Base-by-base conservation (phyloP, 2,329 filamentous ascomycete species). In the Stemphylium vesicarium region DNA sequence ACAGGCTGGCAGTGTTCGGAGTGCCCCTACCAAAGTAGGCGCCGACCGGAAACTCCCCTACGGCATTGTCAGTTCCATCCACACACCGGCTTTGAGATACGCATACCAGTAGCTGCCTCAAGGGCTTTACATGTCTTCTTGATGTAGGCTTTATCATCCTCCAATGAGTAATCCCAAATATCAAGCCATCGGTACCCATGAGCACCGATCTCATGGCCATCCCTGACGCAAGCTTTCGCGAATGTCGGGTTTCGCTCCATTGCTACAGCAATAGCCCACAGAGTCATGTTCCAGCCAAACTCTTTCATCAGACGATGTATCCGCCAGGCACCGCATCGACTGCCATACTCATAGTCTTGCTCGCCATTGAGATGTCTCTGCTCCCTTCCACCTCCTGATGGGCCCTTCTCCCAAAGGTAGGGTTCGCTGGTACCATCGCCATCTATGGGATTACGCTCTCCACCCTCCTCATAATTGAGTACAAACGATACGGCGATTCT, bases 141-240 rank as follows among this genome's bases (percentile, higher is more conserved):
- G 55, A 83, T 79, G 57, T 80, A 79, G 31, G 78, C 72, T 59
- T 80, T 81, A 52, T 82, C 80, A 47, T 78, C 73, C 43, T 82
- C 80, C 6, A 78, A 60, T 0, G 71, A 68, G 47, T 82, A 74
- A 51, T 79, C 73, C 64, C 81, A 79, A 59, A 82, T 79, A 51
- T 82, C 80, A 20, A 82, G 72, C 81, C 81, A 83, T 13, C 81
- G 72, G 50, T 81, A 80, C 1, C 77, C 80, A 60, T 83, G 81
- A 1, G 73, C 77, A 2, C 81, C 81, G 35, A 83, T 75, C 48
- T 83, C 81, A 61, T 82, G 81, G 2, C 81, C 80, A 42, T 78
- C 74, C 41, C 81, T 77, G 1, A 82, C 80, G 58, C 50, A 53
- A 12, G 50, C 50, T 42, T 68, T 75, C 1, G 76, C 80, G 5